Evolutionary conservation across 768 basidiomycete species (phyloP), one percentile per base, ranked within the genome.

Genomic region (Boletus sensibilis): DNA sequence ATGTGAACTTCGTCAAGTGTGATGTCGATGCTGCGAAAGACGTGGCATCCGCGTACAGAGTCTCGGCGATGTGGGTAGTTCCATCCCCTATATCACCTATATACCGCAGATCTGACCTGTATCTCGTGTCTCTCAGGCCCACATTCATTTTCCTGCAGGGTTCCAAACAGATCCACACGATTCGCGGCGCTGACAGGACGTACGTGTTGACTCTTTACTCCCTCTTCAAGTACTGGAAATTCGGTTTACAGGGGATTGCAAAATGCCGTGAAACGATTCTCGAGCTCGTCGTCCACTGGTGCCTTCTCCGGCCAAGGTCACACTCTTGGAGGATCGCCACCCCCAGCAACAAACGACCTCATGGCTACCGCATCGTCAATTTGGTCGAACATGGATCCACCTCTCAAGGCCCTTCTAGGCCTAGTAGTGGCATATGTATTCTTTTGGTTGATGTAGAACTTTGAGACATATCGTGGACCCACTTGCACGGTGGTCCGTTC

Each of bases 1-100:
- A 79, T 48, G 90, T 87, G 55, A 90, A 90, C 71, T 94, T 94
- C 74, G 68, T 93, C 65, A 94, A 94, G 68, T 88, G 86, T 62
- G 90, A 92, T 64, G 85, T 91, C 18, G 90, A 92, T 62, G 81
- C 79, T 47, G 85, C 84, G 20, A 71, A 63, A 60, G 91, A 92
- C 41, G 85, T 94, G 27, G 84, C 92, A 9, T 65, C 74, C 31
- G 48, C 72, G 40, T 90, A 91, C 67, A 72, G 71, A 5, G 78
- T 94, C 56, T 73, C 83, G 25, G 90, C 90, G 0, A 94, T 94
- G 91, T 89, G 60, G 63, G 82, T 64, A 14, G 27, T 23, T 9
- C 35, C 29, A 53, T 60, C 13, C 33, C 37, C 18, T 47, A 29
- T 47, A 6, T 20, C 40, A 1, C n/a, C 16, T 1, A 10, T 12